Base-by-base conservation (phyloP, 2,329 filamentous ascomycete species). In the Mycosphaerella arachidis region DNA sequence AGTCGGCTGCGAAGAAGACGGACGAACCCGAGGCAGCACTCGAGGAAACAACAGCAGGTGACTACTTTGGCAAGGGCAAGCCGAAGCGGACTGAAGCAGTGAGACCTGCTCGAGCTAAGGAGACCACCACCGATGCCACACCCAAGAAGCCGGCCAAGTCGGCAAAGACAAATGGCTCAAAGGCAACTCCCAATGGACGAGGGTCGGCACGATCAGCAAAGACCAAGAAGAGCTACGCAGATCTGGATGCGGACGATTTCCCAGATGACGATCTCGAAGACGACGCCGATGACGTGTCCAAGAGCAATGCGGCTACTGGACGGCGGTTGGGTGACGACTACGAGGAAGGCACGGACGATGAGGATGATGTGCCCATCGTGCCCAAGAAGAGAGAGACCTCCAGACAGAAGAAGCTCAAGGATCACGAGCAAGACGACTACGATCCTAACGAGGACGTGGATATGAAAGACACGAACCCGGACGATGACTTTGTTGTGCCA, bases 241-340 rank as follows among this genome's bases (percentile, higher is more conserved):
- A 73, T 50, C 62, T 71, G 9, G 67, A 73, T 55, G 65, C 60
- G 9, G 69, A 71, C 52, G 73, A 76, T 57, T 74, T 75, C 45
- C 71, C 71, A 3, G 73, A 75, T 53, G 71, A 74, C 52, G 71
- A 78, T 48, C 71, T 77, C 53, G 76, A 78, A 52, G 71, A 75
- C 48, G 87, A 84, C 48, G 81, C 84, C n/a, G 89, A 91, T 65
- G 92, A 96, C 67, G 92, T 96, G 20, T 92, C 92, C 74, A 89
- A 87, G 13, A 87, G 88, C 4, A 86, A 90, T 64, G 83, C 82
- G 35, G 88, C 86, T 71, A 78, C 83, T 48, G 85, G 82, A 58
- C 66, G 61, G 57, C 66, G 66, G 53, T 62, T 75, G 53, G 88
- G 86, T 45, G 90, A 94, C 70, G 87, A 91, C 56, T 91, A 92